Evolutionary conservation across 2,329 filamentous ascomycete genomes (phyloP).

Genomic region (Lecanicillium sp.): DNA sequence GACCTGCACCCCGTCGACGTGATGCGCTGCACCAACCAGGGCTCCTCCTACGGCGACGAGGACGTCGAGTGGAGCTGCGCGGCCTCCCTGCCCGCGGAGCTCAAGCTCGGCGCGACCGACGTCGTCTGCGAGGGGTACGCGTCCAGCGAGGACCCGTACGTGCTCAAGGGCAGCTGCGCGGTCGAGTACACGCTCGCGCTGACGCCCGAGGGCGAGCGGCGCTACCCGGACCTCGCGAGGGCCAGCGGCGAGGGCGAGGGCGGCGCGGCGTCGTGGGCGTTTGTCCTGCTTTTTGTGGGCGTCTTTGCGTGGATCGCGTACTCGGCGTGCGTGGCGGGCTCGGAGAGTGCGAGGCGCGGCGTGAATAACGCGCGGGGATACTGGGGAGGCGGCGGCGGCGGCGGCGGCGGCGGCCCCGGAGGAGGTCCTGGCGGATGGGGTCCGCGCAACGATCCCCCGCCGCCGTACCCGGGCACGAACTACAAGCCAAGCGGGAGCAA

Average conservation of each 20-base stretch:
- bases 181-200: slow-evolving; percentile 81
- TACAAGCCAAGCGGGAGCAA: slow-evolving; percentile 27
- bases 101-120: slow-evolving; percentile 75
- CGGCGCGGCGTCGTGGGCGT: slow-evolving; percentile 41
- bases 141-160: slow-evolving; percentile 68
- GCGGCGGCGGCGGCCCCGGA: slow-evolving; percentile 30
- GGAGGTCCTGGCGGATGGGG: slow-evolving; percentile 24
- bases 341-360: slow-evolving; percentile 22
- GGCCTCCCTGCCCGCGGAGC: slow-evolving; percentile 52
- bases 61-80: slow-evolving; percentile 90
- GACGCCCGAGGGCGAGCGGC: slow-evolving; percentile 68
- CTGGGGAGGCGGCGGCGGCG: slow-evolving; percentile 32
- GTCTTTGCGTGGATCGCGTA: slow-evolving; percentile 58
- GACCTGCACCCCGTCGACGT: slow-evolving; percentile 67
- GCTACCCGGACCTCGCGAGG: slow-evolving; percentile 53
- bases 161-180: slow-evolving; percentile 88
- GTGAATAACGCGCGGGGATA: slow-evolving; percentile 34
- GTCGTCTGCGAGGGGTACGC: slow-evolving; percentile 90
- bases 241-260: slow-evolving; percentile 26
- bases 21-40: slow-evolving; percentile 87
- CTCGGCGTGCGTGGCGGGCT: slow-evolving; percentile 36
- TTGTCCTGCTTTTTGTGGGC: slow-evolving; percentile 55
- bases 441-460: slow-evolving; percentile 44
- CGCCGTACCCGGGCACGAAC: slow-evolving; percentile 39
- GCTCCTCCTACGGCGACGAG: slow-evolving; percentile 68